phyloP scores from a whole-genome alignment of 2,329 filamentous ascomycete species.

The Diaporthe vaccinii region DNA sequence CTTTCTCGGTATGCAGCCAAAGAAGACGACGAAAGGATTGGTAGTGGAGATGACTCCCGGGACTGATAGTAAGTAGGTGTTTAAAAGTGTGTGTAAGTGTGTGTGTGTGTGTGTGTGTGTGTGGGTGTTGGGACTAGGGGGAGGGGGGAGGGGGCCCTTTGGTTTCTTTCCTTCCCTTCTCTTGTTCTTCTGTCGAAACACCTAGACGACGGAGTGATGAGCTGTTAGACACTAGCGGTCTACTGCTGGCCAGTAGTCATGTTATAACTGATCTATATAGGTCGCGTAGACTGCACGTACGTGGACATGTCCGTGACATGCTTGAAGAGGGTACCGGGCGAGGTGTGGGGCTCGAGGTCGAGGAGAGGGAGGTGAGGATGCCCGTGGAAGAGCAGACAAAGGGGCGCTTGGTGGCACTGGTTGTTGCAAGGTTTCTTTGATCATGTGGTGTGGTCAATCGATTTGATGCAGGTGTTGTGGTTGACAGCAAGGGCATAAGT shows the following conservation, averaged over 20 bases:
- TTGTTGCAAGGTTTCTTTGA: neutral
- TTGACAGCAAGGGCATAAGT: neutral
- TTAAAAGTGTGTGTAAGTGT: neutral
- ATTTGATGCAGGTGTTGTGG: neutral
- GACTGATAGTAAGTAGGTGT: neutral
- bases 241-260: neutral
- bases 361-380: no score
- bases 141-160: no score
- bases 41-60: neutral
- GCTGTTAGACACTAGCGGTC: neutral
- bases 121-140: neutral
- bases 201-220: neutral
- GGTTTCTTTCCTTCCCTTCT: no score
- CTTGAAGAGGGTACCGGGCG: neutral
- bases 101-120: neutral
- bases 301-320: neutral
- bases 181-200: neutral
- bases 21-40: neutral
- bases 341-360: neutral
- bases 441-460: neutral
- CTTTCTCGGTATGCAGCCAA: neutral
- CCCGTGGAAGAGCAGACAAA: neutral
- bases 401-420: neutral
- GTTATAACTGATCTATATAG: neutral
- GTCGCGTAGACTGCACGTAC: no score